Conservation (phyloP, 768 basidiomycete species). For the Auricularia cornea region DNA sequence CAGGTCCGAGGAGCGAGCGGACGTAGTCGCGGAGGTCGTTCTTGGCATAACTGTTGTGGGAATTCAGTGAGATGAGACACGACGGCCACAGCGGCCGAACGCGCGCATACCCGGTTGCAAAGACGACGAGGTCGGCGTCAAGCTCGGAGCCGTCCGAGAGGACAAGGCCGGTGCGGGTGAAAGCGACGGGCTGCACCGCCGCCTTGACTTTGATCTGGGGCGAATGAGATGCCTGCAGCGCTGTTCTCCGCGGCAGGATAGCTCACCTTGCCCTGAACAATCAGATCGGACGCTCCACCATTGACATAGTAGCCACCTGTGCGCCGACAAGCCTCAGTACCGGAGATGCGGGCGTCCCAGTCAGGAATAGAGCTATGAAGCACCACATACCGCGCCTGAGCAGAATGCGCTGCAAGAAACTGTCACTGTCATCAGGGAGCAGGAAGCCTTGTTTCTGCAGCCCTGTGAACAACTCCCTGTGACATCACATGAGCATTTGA, state of each 20-base stretch:
- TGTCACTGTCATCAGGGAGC: slow-evolving; percentile 45
- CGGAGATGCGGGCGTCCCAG: too few species aligned
- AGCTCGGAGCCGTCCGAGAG: slow-evolving; percentile 4
- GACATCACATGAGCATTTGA: neutral
- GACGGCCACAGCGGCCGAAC: neutral
- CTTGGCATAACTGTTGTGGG: neutral
- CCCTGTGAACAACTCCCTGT: slow-evolving; percentile 54
- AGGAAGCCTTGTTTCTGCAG: slow-evolving; percentile 52
- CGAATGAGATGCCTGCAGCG: neutral
- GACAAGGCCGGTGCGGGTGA: neutral
- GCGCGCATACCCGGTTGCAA: slow-evolving; percentile 5
- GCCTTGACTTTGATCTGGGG: slow-evolving; percentile 4
- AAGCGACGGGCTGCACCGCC: neutral
- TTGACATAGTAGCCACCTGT: slow-evolving; percentile 2
- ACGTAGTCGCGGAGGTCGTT: neutral
- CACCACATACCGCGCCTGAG: neutral
- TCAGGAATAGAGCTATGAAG: neutral
- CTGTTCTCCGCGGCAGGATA: neutral
- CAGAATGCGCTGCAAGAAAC: neutral
- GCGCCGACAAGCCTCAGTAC: neutral
- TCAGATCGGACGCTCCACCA: neutral
- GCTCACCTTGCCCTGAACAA: slow-evolving; percentile 2
- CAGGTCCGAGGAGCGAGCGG: neutral
- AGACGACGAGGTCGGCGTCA: slow-evolving; percentile 5
- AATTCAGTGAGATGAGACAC: neutral